Evolutionary conservation across 2,329 filamentous ascomycete species (phyloP), one percentile per base, ranked within the genome.

Genomic region (Botrytis sinoallii): DNA sequence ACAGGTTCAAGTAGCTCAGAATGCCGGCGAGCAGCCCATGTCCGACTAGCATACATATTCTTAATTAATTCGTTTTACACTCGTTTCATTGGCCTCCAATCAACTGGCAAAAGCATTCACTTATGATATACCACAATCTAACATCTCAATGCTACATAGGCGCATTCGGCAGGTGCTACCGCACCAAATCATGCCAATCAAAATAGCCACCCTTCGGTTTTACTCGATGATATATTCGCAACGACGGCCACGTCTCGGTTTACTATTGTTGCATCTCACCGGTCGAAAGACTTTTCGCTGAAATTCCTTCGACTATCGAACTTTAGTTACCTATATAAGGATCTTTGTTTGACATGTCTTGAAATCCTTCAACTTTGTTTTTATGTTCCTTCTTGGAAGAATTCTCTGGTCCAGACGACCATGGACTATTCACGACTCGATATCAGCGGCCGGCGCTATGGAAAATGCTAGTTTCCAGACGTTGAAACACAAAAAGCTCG

Each of bases 71-170:
- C 35, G 38, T 22, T 32, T n/a, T 20, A 20, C 25, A 16, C 48
- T 20, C n/a, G 22, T 55, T 42, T 68, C 40, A 57, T 32, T 69
- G 38, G 66, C n/a, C 48, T 57, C 14, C 29, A n/a, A 57, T 69
- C n/a, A 57, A 42, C 38, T 42, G n/a, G n/a, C 22, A 22, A 60
- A 9, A 38, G 29, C 48, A 40, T 59, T 25, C 46, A 44, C 60
- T 46, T 69, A n/a, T 72, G 64, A 69, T 72, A 61, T 32, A 72
- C 61, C 52, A 72, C 22, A 69, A 72, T 29, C 25, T 18, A 14
- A 48, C 29, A 48, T 40, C 25, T 29, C 42, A 25, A 72, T 40
- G 16, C 52, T 72, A 57, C 35, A 38, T 57, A 32, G 29, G 46
- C 29, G n/a, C 40, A 68, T 48, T 59, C 35, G 40, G 22, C 22